These are phyloP conservation scores for Daldinia caldariorum DNA, from an alignment of 495 filamentous ascomycete genomes.

Conservation along the genomic window DNA sequence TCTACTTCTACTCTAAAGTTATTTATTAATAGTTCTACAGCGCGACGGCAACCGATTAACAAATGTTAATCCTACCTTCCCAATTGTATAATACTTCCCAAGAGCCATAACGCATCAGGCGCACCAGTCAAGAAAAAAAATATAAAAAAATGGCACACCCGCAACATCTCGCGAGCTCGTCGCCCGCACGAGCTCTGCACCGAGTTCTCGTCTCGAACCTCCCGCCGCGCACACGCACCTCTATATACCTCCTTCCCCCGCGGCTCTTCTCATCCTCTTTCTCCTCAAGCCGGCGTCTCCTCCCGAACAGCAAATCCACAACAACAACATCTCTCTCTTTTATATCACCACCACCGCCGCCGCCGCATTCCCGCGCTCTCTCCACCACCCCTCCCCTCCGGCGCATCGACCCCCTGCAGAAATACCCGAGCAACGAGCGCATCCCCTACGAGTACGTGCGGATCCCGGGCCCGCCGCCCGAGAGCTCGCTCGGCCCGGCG, in stretches of 20 bases:
- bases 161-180: slow-evolving; percentile 31
- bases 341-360: not conserved
- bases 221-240: slow-evolving; percentile 8
- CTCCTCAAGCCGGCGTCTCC: slow-evolving; percentile 10
- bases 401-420: slow-evolving; percentile 14
- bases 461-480: slow-evolving; percentile 60
- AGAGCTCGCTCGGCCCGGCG: slow-evolving; percentile 57
- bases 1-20: not conserved
- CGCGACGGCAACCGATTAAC: not conserved
- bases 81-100: not conserved
- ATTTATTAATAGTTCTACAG: not conserved
- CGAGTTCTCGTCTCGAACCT: slow-evolving; percentile 32
- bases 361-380: slow-evolving; percentile 33
- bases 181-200: slow-evolving; percentile 43
- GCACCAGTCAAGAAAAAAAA: not conserved
- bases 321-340: not conserved
- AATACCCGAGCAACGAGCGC: slow-evolving; percentile 58
- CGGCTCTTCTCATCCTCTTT: slow-evolving; percentile 20
- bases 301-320: not conserved
- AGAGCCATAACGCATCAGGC: not conserved
- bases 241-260: slow-evolving; percentile 29
- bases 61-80: not conserved
- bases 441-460: slow-evolving; percentile 64
- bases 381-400: slow-evolving; percentile 27
- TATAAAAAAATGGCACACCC: slow-evolving; percentile 31